A percentile compares a stretch with the other conserved stretches of the same genome.
Conservation (phyloP, 306 rosid genomes). For the Castanea mollissima region DNA sequence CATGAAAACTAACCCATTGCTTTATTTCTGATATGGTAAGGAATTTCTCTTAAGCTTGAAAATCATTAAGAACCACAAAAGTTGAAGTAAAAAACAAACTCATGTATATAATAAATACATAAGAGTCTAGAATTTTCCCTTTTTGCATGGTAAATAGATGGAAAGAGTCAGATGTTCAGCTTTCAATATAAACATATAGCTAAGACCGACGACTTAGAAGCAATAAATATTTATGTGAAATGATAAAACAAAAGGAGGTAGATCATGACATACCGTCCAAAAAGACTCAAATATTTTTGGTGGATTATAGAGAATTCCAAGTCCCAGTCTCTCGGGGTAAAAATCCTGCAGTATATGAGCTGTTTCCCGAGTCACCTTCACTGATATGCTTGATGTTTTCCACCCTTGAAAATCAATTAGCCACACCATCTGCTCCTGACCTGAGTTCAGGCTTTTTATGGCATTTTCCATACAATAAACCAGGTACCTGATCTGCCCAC, state of each 20-base stretch:
- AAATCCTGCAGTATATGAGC: conserved; percentile 66
- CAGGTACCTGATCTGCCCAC: conserved; percentile 57
- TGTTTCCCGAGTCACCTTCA: conserved; percentile 64
- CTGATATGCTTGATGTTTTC: conserved; percentile 51
- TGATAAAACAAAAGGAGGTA: conserved; percentile 7
- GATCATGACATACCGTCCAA: conserved; percentile 64
- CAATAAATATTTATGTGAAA: neutral
- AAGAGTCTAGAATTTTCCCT: neutral
- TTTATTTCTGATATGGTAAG: neutral
- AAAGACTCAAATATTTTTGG: conserved; percentile 85
- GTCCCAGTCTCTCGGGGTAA: conserved; percentile 82
- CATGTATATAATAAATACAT: neutral
- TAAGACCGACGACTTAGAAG: neutral
- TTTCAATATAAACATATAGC: neutral
- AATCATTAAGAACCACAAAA: too few relatives aligned
- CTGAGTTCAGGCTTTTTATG: conserved; percentile 39
- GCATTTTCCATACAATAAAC: conserved; percentile 88
- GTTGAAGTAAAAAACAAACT: neutral
- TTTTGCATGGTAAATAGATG: neutral
- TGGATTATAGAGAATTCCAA: conserved; percentile 75
- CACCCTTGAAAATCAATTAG: conserved; percentile 75
- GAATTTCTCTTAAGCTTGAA: neutral
- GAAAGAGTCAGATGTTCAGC: neutral
- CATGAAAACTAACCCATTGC: neutral
- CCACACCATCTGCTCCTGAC: conserved; percentile 82